Evolutionary conservation across 2,329 filamentous ascomycete species (phyloP), one percentile per base, ranked within the genome.

Genomic region (Niveomyces coronatus): DNA sequence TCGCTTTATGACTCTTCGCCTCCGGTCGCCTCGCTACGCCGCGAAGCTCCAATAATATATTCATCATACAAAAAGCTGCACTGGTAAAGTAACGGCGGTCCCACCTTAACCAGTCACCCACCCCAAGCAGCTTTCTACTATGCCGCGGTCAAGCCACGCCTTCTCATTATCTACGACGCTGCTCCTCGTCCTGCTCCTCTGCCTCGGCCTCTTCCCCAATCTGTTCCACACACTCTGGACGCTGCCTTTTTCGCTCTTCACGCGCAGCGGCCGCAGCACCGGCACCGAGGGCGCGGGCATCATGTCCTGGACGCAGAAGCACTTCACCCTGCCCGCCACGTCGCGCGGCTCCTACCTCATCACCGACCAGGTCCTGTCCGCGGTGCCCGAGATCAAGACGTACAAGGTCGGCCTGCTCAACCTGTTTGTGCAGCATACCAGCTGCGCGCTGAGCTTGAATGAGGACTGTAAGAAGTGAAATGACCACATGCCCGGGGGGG

Each of bases 391-490:
- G 62, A 74, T 96, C 47, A 69, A 70, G 42, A 59, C 75, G 47
- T 94, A 94, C 73, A 89, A 89, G 58, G 76, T 91, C 49, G 87
- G 87, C 31, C 63, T 94, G 44, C 65, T 96, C 45, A 79, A 94
- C 58, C 71, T 98, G 32, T 98, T 96, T 60, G 72, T 96, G 39
- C 89, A 98, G 64, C 91, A 98, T 64, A 98, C 91, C 5, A 86
- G 79, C 53, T 94, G 87, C 62, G 91, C 84, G 10, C 70, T 98
- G 37, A 85, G 77, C 43, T 65, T 98, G 51, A 98, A 98, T 56
- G 91, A 98, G 71, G 96, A 96, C 64, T 81, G 74, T 62, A 45
- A 35, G 57, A n/a, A 35, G 6, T 6, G 6, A 28, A 8, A n/a
- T n/a, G n/a, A n/a, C n/a, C n/a, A n/a, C n/a, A n/a, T n/a, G n/a